Base-by-base conservation (phyloP, 2,329 filamentous ascomycete species). In the Helicocarpus griseus region DNA sequence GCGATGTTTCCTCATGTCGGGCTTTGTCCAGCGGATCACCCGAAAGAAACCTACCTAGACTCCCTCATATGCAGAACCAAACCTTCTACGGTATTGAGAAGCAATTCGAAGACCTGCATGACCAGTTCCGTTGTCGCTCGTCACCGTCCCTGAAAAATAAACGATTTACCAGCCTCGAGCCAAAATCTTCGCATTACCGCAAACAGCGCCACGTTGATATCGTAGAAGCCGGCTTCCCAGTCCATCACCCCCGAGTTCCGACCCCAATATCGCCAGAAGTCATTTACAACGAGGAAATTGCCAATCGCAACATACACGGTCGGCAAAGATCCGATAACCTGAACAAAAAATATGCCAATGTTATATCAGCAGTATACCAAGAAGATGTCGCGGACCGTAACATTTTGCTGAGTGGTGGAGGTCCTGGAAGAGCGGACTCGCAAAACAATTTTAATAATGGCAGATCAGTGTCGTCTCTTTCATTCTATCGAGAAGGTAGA, bases 361-460 rank as follows among this genome's bases (percentile, higher is more conserved):
- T 67, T 19, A 52, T 67, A 28, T 68, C 69, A 4, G 60, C 62
- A 3, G 50, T 70, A 41, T 69, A 69, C 48, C 68, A 71, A 51
- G 69, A 72, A 51, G 68, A 72, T 57, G 68, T 71, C 31, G 65
- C 68, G 31, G 68, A 71, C 53, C 62, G 67, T 31, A 72, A 71
- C 50, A 69, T 68, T 50, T 58, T 17, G 60, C 60, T 43, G 60
- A 60, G 52, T 54, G 57, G 46, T 55, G 52, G 19, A 57, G 58
- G 22, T 38, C 47, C 60, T 51, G 40, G 57, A 59, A 28, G 58
- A 58, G 24, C 54, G 51, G 29, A 47, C 57, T 41, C 56, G 56
- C 7, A 54, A 56, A 46, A 9, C 40, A 46, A 29, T 35, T 19
- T 11, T 26, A 47, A 14, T 17, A 31, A 41, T 47, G 21, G 28